Evolutionary conservation across 2,329 filamentous ascomycete species (phyloP).

Genomic region (Fusarium pseudograminearum): DNA sequence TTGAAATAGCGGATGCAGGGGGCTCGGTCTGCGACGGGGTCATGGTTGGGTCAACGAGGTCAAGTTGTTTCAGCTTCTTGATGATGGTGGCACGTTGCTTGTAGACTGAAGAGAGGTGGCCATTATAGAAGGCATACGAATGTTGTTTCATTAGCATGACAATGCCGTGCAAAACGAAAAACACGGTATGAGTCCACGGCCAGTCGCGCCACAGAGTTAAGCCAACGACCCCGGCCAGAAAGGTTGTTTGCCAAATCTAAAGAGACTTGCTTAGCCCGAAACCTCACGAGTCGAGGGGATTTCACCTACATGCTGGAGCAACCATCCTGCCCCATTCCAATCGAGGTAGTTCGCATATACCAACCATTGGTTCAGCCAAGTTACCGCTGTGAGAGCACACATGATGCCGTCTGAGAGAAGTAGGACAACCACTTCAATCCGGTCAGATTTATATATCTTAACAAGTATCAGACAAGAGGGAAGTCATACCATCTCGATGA

Average conservation of each 20-base stretch:
- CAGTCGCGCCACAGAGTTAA: conserved; percentile 78
- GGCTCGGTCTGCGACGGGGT: conserved; percentile 59
- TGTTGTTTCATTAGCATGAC: conserved; percentile 89
- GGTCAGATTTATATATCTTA: conserved; percentile 5
- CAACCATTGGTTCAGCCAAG: conserved; percentile 72
- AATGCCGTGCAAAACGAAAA: conserved; percentile 79
- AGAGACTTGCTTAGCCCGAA: neutral
- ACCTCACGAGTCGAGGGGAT: neutral
- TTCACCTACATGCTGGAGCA: conserved; percentile 72
- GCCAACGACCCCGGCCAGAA: conserved; percentile 70
- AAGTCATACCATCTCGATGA: conserved; percentile 57
- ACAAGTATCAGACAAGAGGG: neutral
- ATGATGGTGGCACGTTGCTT: conserved; percentile 61
- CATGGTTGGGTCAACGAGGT: conserved; percentile 61
- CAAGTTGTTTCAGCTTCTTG: conserved; percentile 67
- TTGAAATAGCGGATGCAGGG: conserved; percentile 57
- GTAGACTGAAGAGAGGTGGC: conserved; percentile 73
- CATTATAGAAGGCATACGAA: conserved; percentile 83
- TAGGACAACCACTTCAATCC: conserved; percentile 62
- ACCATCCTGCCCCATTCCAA: conserved; percentile 78
- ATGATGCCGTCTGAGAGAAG: conserved; percentile 76
- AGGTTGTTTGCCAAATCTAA: conserved; percentile 75
- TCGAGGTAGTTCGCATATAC: conserved; percentile 70
- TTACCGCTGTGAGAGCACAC: conserved; percentile 73
- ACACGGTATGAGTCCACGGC: conserved; percentile 87